phyloP scores from a whole-genome alignment of 345 rosid genomes.

The Sisymbrium altissimum region DNA sequence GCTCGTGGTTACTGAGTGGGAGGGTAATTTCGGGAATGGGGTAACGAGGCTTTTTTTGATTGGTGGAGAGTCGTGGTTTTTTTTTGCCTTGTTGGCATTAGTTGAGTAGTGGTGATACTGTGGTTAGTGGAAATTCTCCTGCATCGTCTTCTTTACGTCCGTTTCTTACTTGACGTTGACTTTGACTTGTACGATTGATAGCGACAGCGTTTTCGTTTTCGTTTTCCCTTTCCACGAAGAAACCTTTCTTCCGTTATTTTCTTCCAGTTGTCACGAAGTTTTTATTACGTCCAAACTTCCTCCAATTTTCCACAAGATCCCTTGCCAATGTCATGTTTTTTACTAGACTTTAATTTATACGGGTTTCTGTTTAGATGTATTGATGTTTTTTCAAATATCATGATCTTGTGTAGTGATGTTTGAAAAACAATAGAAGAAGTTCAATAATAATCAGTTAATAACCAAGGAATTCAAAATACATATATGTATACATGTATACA shows the following conservation, averaged over 20 bases:
- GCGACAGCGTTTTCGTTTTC: neutral
- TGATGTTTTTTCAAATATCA: no score
- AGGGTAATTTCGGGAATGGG: neutral
- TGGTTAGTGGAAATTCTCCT: constrained; percentile 4
- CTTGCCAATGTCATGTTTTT: no score
- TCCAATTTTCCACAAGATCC: no score
- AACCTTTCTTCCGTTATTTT: neutral
- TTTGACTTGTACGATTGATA: neutral
- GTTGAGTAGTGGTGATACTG: neutral
- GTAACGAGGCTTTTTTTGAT: neutral
- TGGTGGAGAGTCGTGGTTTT: constrained; percentile 6
- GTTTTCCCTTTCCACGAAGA: neutral
- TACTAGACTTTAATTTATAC: neutral
- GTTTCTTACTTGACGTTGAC: neutral
- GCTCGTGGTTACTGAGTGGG: neutral
- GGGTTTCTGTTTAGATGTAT: no score
- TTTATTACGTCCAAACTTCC: neutral
- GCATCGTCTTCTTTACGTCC: constrained; percentile 9
- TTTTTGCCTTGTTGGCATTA: neutral
- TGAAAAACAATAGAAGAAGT: no score
- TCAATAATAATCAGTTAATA: no score
- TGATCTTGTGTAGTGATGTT: no score
- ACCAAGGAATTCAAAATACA: no score
- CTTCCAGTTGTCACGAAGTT: neutral
- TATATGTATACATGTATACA: no score